Base-by-base conservation (phyloP, 306 rosid genomes). In the Neltuma alba region DNA sequence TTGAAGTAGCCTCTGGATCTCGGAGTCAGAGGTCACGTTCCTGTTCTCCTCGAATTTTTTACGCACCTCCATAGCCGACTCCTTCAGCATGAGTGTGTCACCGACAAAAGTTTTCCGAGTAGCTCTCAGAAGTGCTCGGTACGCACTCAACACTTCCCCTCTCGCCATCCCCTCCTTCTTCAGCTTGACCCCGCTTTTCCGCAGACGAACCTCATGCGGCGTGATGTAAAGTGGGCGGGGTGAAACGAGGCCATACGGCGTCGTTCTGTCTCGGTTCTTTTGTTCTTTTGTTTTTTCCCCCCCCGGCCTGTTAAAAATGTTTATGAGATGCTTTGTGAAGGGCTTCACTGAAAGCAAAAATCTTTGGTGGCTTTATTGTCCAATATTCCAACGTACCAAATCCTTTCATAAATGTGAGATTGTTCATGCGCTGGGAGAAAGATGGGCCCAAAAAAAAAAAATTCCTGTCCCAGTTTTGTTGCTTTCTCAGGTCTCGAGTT, bases 31-130 rank as follows among this genome's bases (percentile, higher is more conserved):
- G 71, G 82, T 78, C 50, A 90, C 93, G 20, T 74, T 69, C 68
- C 63, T 80, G 79, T 89, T 95, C 76, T 95, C 96, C 16, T 91
- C 93, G 84, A 95, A 95, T 76, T 90, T 91, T 68, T 81, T 87
- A 7, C 97, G 95, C 0, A 95, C 86, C 79, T 95, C 98, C 33
- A 52, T 83, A 31, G 96, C 94, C 6, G 98, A 90, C 5, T 81
- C 88, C 62, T 44, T 89, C 13, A 93, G 84, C 98, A 95, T 92
- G 74, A 82, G 50, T 2, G 78, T 18, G 79, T 95, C 98, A 23
- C 98, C 94, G 47, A 88, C 89, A 73, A 95, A 95, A 4, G 99
- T 80, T 72, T 84, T 91, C 68, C 89, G 86, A 36, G 97, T 90
- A 28, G 98, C 98, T 86, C 88, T 89, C 52, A 95, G 79, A 60